Evolutionary conservation across 2,329 filamentous ascomycete species (phyloP).

Genomic region (Fusarium illudens): DNA sequence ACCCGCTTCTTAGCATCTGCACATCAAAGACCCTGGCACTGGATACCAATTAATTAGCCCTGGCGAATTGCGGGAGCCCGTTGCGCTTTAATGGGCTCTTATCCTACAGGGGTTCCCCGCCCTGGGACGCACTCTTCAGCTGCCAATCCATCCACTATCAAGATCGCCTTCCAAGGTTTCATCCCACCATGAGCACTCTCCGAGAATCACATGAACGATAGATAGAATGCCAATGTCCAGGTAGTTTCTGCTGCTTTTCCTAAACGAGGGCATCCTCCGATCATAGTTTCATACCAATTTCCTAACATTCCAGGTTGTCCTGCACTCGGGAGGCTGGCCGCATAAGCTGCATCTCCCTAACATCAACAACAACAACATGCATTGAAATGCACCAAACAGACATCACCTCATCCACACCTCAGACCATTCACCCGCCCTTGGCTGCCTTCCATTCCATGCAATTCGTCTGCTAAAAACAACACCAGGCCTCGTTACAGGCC

Average conservation of each 20-base stretch:
- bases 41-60: conserved; percentile 33
- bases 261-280: not conserved
- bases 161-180: not conserved
- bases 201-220: not conserved
- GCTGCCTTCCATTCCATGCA: not conserved
- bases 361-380: not conserved
- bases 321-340: not conserved
- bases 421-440: not conserved
- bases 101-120: conserved; percentile 32
- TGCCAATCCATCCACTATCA: not conserved
- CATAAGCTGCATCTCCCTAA: not conserved
- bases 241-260: not conserved
- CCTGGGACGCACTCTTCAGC: conserved; percentile 14
- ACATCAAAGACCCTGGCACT: conserved; percentile 19
- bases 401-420: not conserved
- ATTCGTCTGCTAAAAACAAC: not conserved
- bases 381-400: not conserved
- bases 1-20: conserved; percentile 4
- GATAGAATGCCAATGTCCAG: not conserved
- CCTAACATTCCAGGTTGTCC: not conserved
- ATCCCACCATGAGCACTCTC: not conserved
- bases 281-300: not conserved
- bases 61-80: conserved; percentile 15
- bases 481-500: not conserved
- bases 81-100: not conserved